Evolutionary conservation across 2,329 filamentous ascomycete genomes (phyloP), one percentile per base, ranked within the genome.

Genomic region (Oidium heveae): DNA sequence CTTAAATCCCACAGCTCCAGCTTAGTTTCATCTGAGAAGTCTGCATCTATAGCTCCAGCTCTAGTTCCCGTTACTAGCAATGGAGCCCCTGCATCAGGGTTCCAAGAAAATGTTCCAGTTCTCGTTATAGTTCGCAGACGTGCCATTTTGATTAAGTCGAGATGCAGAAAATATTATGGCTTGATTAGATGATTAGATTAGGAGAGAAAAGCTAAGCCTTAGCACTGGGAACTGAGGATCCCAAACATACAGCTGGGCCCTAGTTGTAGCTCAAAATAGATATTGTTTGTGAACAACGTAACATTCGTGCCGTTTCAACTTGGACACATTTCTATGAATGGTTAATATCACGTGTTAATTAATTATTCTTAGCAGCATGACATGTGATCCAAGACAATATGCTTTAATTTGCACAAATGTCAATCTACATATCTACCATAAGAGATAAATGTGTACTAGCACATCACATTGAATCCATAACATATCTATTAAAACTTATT

Each of bases 91-190:
- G 85, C 71, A 62, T 81, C 84, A 28, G 88, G 84, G 61, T 86
- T 94, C 89, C 91, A 98, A 65, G 91, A 86, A 69, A 98, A 98
- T 64, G 89, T 84, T 68, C 89, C 91, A 64, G 91, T 98, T 70
- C 91, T 80, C 68, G 87, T 85, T 66, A 98, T 93, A 74, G 96
- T 88, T 74, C 89, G 80, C 69, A 96, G 75, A 72, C 87, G 85
- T 70, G 95, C 89, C 91, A 98, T 98, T 68, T 51, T 62, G 58
- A 8, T 47, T 18, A 39, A n/a, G 13, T 32, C 7, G 7, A 32
- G 28, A 32, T 32, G 28, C 3, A 32, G 28, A 32, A 32, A 32
- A 32, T 8, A 32, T 32, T 8, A 32, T 8, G 28, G 9, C 7
- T 32, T n/a, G n/a, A n/a, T n/a, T n/a, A n/a, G n/a, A n/a, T 32